phyloP scores from a whole-genome alignment of 2,329 filamentous ascomycete species.

The Pezicula radicicola region DNA sequence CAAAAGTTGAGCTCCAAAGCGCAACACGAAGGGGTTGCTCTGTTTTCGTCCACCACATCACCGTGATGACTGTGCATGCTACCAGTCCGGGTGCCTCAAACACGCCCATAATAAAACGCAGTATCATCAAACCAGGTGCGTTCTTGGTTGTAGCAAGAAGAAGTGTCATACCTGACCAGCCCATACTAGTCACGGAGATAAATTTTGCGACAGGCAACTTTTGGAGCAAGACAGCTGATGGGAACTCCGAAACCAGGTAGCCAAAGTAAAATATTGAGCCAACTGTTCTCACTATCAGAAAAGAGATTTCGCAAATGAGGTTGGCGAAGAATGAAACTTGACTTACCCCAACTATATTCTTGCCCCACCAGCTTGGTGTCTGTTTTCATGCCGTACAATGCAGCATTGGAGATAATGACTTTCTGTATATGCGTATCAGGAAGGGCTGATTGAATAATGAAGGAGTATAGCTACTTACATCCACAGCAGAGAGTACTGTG shows the following conservation, averaged over 20 bases:
- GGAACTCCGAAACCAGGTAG: slow-evolving; percentile 19
- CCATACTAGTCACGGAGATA: slow-evolving; percentile 5
- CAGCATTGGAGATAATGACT: slow-evolving; percentile 10
- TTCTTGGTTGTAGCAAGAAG: slow-evolving; percentile 2
- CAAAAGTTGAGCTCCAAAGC: slow-evolving; percentile 62
- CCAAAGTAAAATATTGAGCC: slow-evolving; percentile 22
- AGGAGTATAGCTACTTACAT: neutral
- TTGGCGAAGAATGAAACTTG: neutral
- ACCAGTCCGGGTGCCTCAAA: neutral
- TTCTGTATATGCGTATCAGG: neutral
- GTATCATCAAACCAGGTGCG: slow-evolving; percentile 1
- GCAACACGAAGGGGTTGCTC: slow-evolving; percentile 59
- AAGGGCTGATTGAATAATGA: neutral
- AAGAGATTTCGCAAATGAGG: neutral
- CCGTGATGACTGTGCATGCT: slow-evolving; percentile 45
- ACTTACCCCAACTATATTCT: slow-evolving; percentile 19
- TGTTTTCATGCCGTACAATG: slow-evolving; percentile 21
- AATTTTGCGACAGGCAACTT: slow-evolving; percentile 22
- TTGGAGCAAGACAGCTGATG: slow-evolving; percentile 17
- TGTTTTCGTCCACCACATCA: slow-evolving; percentile 66
- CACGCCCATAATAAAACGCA: slow-evolving; percentile 6
- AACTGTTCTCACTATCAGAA: neutral
- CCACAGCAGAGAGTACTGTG: neutral
- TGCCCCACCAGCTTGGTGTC: slow-evolving; percentile 22
- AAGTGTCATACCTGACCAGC: neutral